Percentiles rank a stretch among this genome's conserved stretches.
These are phyloP conservation scores for Bondarzewia mesenterica DNA, from an alignment of 1,284 basidiomycete genomes.

Conservation along the genomic window DNA sequence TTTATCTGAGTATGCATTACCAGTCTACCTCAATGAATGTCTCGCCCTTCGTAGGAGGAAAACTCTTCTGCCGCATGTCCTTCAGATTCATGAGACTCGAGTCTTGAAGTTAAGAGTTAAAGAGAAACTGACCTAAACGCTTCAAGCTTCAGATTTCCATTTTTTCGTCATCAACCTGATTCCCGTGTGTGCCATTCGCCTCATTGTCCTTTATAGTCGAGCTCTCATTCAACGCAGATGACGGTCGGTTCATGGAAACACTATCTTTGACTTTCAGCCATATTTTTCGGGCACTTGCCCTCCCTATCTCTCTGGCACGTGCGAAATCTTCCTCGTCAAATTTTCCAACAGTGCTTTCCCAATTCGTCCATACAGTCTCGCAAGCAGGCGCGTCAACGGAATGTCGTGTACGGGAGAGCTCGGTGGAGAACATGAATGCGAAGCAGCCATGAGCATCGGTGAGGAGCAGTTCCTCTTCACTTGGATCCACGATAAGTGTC, in stretches of 20 bases:
- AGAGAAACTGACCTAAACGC: too few species aligned
- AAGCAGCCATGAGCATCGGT: conserved; percentile 49
- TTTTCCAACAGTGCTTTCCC: conserved; percentile 24
- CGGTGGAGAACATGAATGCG: conserved; percentile 50
- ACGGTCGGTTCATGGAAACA: conserved; percentile 13
- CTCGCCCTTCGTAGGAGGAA: too few species aligned
- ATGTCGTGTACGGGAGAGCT: conserved; percentile 10
- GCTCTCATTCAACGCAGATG: not conserved
- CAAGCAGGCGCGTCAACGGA: conserved; percentile 18
- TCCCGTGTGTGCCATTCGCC: not conserved
- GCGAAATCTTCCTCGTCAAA: conserved; percentile 36
- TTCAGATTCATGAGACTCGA: too few species aligned
- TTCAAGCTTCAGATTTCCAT: conserved; percentile 1
- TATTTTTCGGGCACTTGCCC: conserved; percentile 33
- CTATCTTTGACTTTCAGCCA: conserved; percentile 40
- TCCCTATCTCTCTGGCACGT: conserved; percentile 37
- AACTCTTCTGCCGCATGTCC: too few species aligned
- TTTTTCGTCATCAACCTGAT: not conserved
- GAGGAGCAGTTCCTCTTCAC: conserved; percentile 31
- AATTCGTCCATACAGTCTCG: conserved; percentile 48
- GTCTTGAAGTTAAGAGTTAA: too few species aligned
- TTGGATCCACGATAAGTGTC: conserved; percentile 44
- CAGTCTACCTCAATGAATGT: too few species aligned
- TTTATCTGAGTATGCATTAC: too few species aligned
- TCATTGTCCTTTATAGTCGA: not conserved